Evolutionary conservation across 495 filamentous ascomycete genomes (phyloP).

Genomic region (Thermochaetoides thermophila): DNA sequence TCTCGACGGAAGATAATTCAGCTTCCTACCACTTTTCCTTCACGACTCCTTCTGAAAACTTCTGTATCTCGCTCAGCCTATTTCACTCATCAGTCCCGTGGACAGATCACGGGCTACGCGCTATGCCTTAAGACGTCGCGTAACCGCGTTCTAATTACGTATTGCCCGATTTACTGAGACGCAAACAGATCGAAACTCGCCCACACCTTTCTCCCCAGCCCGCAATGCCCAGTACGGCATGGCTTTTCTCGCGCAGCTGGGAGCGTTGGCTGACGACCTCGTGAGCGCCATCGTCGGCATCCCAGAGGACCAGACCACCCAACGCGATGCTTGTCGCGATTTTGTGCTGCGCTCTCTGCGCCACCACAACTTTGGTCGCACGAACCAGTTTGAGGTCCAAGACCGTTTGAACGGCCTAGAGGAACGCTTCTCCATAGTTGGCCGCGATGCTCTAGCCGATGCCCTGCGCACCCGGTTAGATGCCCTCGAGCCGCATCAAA

Average conservation of each 20-base stretch:
- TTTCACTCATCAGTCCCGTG: no score
- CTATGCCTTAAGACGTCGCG: no score
- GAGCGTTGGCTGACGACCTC: constrained; percentile 40
- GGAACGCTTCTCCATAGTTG: constrained; percentile 73
- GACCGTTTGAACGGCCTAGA: constrained; percentile 62
- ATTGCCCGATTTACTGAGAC: no score
- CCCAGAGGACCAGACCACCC: constrained; percentile 22
- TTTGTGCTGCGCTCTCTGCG: constrained; percentile 40
- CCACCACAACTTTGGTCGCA: constrained; percentile 49
- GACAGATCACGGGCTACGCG: no score
- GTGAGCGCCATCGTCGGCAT: constrained; percentile 26
- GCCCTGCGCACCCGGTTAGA: constrained; percentile 50
- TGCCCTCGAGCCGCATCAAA: constrained; percentile 36
- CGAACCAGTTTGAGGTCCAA: constrained; percentile 78
- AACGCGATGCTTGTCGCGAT: constrained; percentile 35
- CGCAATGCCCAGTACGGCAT: background rate
- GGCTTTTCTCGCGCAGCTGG: constrained; percentile 12
- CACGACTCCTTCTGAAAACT: no score
- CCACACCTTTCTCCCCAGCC: no score
- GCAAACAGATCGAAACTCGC: no score
- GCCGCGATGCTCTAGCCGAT: constrained; percentile 67
- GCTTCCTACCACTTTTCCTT: no score
- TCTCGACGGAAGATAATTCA: no score
- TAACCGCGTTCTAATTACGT: no score
- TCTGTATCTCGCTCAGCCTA: no score